Evolutionary conservation across 257 asterid genomes (phyloP), one percentile per base, ranked within the genome.

Genomic region (Capsicum pubescens): DNA sequence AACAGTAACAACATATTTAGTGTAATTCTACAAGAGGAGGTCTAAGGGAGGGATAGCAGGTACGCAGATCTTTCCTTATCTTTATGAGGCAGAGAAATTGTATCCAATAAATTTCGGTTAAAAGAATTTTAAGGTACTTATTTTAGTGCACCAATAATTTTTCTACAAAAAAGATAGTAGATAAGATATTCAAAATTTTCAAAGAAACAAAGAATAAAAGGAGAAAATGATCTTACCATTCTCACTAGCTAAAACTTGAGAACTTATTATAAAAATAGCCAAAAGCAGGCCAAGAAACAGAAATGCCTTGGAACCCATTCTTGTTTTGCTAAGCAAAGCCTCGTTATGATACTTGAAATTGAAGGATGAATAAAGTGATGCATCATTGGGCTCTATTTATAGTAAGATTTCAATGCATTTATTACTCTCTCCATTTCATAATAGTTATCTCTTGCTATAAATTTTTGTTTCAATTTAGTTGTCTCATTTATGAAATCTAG

Each of bases 261-360:
- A 32, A 42, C 70, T 39, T 56, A 80, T 80, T 44, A 80, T 0
- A 44, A 80, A 58, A 16, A 58, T 58, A 0, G 71, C 57, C 76
- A 63, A n/a, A 63, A 35, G 12, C n/a, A 63, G 57, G 50, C 32
- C 14, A 21, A 12, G 48, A 21, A 46, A 19, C 3, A 81, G 63
- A 63, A 81, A 58, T 7, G 84, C 48, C 52, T 81, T 81, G 52
- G 76, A 81, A 81, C 50, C n/a, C 78, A 63, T 81, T 42, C 7
- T 61, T 12, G 39, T n/a, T 46, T 11, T 8, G 5, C 6, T 11
- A 8, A 61, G 2, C 68, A 15, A 64, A 64, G 17, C 39, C 32
- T 11, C 3, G n/a, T 68, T 14, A 15, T 68, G 77, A 7, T 8
- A 68, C 13, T 35, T 15, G 14, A 36, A 39, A 68, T 15, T 7